Evolutionary conservation across 805 yeast species (phyloP).

Genomic region (Kuraishia hungarica): DNA sequence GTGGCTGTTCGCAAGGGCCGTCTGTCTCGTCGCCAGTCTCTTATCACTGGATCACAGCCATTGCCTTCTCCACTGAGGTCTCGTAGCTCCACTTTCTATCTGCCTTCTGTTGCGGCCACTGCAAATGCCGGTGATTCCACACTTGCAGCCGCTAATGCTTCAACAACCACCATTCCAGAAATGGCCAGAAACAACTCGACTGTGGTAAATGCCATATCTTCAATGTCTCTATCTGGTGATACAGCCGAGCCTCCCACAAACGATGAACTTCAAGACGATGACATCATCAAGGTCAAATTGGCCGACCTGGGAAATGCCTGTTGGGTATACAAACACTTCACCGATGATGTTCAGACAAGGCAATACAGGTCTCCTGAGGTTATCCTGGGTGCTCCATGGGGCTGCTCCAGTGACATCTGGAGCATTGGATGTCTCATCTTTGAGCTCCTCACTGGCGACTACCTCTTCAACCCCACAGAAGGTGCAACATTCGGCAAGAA

Average conservation of each 20-base stretch:
- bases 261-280: slow-evolving; percentile 30
- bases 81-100: slow-evolving; percentile 17
- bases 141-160: background rate
- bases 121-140: background rate
- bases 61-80: slow-evolving; percentile 81
- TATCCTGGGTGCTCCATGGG: slow-evolving; percentile 78
- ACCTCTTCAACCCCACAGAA: slow-evolving; percentile 81
- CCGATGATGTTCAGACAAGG: slow-evolving; percentile 85
- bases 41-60: slow-evolving; percentile 89
- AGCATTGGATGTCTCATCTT: slow-evolving; percentile 88
- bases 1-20: slow-evolving; percentile 20
- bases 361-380: slow-evolving; percentile 93
- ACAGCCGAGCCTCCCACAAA: slow-evolving; percentile 25
- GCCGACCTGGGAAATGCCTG: slow-evolving; percentile 95
- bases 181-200: slow-evolving; percentile 4
- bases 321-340: slow-evolving; percentile 70
- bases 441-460: slow-evolving; percentile 91
- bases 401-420: slow-evolving; percentile 93
- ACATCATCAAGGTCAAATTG: slow-evolving; percentile 69
- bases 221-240: slow-evolving; percentile 26
- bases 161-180: slow-evolving; percentile 5
- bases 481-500: slow-evolving; percentile 76
- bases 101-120: slow-evolving; percentile 4
- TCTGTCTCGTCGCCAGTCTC: slow-evolving; percentile 59
- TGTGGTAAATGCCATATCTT: slow-evolving; percentile 28